Base-by-base conservation (phyloP, 192 early-diverging fungal genomes). In the Coemansia sp. region DNA sequence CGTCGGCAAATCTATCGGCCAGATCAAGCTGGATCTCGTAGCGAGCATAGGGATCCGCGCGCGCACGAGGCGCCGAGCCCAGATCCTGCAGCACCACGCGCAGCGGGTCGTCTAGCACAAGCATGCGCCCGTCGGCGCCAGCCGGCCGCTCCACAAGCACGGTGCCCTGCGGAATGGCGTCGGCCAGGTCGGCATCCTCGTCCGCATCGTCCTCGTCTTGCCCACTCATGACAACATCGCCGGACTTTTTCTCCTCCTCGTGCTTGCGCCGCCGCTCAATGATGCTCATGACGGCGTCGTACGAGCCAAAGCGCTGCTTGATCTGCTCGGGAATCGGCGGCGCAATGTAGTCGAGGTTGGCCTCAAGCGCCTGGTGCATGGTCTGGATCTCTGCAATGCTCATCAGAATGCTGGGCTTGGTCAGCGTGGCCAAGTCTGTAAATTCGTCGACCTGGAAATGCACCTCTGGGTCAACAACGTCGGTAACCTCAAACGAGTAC, bases 371-470 rank as follows among this genome's bases (percentile, higher is more conserved):
- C 45, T 80, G 80, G 66, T 99, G 97, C 54, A 95, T 86, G 19
- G 88, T 84, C 58, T 89, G 92, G 48, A 99, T 88, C 78, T 98
- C 95, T 42, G 84, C 78, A 8, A 93, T 88, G 3, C 89, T 86
- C 53, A 99, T 94, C 62, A 90, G 88, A 30, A 99, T 87, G 3
- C 81, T 81, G 10, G 92, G 92, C 56, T 92, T 92, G 56, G 89
- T 80, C 11, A 88, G 89, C 43, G 76, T 81, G 10, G 80, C 82
- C 58, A 85, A 73, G 37, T 97, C 95, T 4, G 84, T 80, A 63
- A 88, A 95, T 68, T 88, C 89, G 74, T 96, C 90, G 34, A 98
- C 91, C 17, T 88, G 82, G 70, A 93, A 96, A 56, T 90, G 83
- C 25, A 86, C 83, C 66, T 99, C 94, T 9, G 93, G 88, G 23